Evolutionary conservation across 305 asterid species (phyloP), one percentile per base, ranked within the genome.

Genomic region (Fraxinus sp.): DNA sequence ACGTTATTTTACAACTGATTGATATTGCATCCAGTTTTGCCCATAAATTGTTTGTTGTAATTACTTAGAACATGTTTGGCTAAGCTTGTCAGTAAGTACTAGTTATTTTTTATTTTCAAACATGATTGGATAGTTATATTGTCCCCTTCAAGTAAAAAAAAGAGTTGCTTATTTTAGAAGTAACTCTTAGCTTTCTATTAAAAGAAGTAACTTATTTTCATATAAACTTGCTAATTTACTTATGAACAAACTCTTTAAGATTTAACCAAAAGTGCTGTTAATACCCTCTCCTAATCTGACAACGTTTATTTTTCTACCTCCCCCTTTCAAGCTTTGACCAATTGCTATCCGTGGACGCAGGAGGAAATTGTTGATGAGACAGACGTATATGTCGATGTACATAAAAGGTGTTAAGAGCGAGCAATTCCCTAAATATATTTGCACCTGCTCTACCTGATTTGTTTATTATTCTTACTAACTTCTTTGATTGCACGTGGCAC

Each of bases 281-380:
- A 59, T 20, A 62, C 26, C 4, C 3, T 26, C 36, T 68, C 5
- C 74, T 68, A 62, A 68, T 68, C 35, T 3, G 35, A 68, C 10
- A 64, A 9, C 24, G 33, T 57, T 57, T 26, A 2, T 22, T 64
- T 13, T 64, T 28, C 24, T 7, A 26, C 77, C 49, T 80, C 26
- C 22, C 37, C 18, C 20, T 26, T 30, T 28, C 68, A 13, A 18
- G 33, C 78, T 79, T 76, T 83, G 36, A 85, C 46, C 68, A 57
- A 74, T 62, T 72, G 52, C n/a, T 77, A 75, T 77, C 55, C 74
- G 32, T 73, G 85, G 82, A 77, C 79, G 86, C 96, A 96, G 99
- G 98, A 95, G 88, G 98, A 96, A 90, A 96, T 96, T 77, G 98
- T 96, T 28, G 99, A 96, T 39, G 99, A 96, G 94, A 96, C 99